Evolutionary conservation across 2,329 filamentous ascomycete species (phyloP).

Genomic region (Leptodontidium sp.): DNA sequence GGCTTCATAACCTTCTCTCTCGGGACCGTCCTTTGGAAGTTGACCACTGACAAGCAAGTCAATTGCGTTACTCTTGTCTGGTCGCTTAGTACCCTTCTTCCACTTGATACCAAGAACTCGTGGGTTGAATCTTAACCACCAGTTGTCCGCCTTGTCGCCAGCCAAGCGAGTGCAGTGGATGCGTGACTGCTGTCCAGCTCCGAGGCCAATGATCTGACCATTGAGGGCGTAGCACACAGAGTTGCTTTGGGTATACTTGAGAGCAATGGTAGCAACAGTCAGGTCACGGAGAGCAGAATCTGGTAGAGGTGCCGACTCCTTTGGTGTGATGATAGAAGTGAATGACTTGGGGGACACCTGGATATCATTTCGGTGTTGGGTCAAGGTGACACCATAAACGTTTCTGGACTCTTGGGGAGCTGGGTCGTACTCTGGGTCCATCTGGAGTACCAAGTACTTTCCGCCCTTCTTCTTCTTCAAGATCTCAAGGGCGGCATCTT

Average conservation of each 20-base stretch:
- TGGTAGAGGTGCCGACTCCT: constrained; percentile 75
- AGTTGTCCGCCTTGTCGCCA: constrained; percentile 98
- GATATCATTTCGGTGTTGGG: constrained; percentile 92
- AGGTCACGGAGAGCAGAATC: constrained; percentile 87
- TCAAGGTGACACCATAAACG: constrained; percentile 87
- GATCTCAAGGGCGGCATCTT: constrained; percentile 85
- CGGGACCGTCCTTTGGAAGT: constrained; percentile 82
- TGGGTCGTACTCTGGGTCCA: constrained; percentile 89
- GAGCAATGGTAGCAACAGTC: constrained; percentile 92
- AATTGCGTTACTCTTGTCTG: constrained; percentile 98
- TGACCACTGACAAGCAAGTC: constrained; percentile 93
- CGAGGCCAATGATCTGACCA: constrained; percentile 92
- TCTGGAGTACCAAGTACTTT: constrained; percentile 94
- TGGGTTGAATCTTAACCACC: constrained; percentile 99
- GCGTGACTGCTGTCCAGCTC: constrained; percentile 94
- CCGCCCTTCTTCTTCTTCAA: constrained; percentile 98
- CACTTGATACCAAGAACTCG: constrained; percentile 88
- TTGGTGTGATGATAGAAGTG: constrained; percentile 84
- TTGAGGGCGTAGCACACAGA: constrained; percentile 97
- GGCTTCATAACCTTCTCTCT: constrained; percentile 86
- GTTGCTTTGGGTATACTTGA: constrained; percentile 99
- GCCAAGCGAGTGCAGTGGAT: constrained; percentile 98
- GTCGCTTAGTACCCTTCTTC: constrained; percentile 96
- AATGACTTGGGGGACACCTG: constrained; percentile 88
- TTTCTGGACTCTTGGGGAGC: constrained; percentile 78